Percentiles rank a stretch among this genome's conserved stretches.
These are phyloP conservation scores for Yamadazyma nakazawae DNA, from an alignment of 805 yeast genomes.

Conservation along the genomic window DNA sequence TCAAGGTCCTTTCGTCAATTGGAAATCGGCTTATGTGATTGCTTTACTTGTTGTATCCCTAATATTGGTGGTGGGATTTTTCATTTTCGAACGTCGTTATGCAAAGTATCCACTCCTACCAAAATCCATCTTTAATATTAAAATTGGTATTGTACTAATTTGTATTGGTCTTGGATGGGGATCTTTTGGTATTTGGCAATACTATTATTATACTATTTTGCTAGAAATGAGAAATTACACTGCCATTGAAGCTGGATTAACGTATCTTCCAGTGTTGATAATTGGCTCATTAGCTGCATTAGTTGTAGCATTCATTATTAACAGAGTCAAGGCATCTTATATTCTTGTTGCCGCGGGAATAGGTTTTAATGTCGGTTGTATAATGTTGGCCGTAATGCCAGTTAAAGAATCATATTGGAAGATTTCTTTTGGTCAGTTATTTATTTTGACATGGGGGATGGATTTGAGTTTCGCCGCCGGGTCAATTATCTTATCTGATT, in stretches of 20 bases:
- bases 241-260: constrained; percentile 33
- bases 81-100: constrained; percentile 44
- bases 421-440: constrained; percentile 52
- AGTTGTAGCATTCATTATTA: constrained; percentile 46
- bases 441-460: constrained; percentile 68
- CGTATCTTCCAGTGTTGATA: constrained; percentile 45
- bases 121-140: constrained; percentile 39
- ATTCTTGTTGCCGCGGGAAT: constrained; percentile 49
- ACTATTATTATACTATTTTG: constrained; percentile 53
- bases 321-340: constrained; percentile 46
- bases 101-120: constrained; percentile 56
- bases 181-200: constrained; percentile 72
- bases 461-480: constrained; percentile 77
- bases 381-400: constrained; percentile 55
- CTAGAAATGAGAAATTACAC: constrained; percentile 48
- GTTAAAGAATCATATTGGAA: constrained; percentile 58
- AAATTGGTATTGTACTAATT: constrained; percentile 46
- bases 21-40: constrained; percentile 58
- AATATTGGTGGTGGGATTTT: constrained; percentile 37
- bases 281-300: constrained; percentile 57
- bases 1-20: constrained; percentile 72
- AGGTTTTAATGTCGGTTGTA: constrained; percentile 53
- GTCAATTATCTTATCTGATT: constrained; percentile 57
- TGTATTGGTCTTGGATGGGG: constrained; percentile 70
- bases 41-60: constrained; percentile 55